Conservation (phyloP, 805 yeast genomes). For the Debaryomyces maramus region DNA sequence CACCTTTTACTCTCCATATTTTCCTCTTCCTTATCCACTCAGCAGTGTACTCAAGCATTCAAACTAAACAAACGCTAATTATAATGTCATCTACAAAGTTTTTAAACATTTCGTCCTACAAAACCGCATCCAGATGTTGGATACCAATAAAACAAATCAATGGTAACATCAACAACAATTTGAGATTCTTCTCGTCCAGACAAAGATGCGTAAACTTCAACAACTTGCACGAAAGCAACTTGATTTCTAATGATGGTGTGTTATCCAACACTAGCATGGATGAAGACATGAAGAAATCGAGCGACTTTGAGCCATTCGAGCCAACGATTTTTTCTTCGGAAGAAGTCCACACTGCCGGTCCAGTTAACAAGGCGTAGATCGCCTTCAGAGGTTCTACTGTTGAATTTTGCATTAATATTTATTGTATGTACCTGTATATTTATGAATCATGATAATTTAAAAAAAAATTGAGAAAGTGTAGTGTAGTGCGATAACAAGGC, state of each 20-base stretch:
- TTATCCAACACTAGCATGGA: constrained; percentile 14
- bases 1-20: too few species aligned
- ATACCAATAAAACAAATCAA: constrained; percentile 27
- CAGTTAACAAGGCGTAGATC: constrained; percentile 31
- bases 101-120: constrained; percentile 34
- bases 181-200: constrained; percentile 36
- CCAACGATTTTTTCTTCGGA: constrained; percentile 43
- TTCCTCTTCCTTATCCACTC: too few species aligned
- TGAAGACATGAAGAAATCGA: constrained; percentile 9
- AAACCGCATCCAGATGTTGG: constrained; percentile 47
- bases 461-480: too few species aligned
- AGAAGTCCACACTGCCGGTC: constrained; percentile 44
- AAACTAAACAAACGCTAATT: neutral
- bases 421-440: too few species aligned
- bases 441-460: constrained; percentile 1
- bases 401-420: too few species aligned
- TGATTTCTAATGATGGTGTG: constrained; percentile 38
- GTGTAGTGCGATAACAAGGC: too few species aligned
- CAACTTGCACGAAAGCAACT: constrained; percentile 27
- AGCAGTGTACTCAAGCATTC: neutral
- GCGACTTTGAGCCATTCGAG: constrained; percentile 30
- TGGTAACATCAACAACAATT: constrained; percentile 7
- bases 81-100: constrained; percentile 29
- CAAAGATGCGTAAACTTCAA: constrained; percentile 37
- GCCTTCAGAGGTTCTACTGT: too few species aligned